A percentile compares a stretch with the other conserved stretches of the same genome.
Evolutionary conservation across 2,329 filamentous ascomycete genomes (phyloP).

Genomic region (Alternaria alternata): DNA sequence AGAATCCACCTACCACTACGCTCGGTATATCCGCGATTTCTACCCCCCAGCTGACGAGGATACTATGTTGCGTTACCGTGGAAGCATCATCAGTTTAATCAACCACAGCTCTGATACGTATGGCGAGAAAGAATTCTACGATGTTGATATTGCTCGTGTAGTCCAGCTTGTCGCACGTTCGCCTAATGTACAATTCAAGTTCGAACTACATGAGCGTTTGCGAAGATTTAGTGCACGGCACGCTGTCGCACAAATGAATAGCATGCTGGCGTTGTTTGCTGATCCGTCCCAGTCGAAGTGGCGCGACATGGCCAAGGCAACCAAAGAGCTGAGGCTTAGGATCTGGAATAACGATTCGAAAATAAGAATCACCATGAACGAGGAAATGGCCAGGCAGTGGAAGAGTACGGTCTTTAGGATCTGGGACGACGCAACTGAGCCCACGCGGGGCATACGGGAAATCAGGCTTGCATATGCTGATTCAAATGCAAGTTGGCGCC

Average conservation of each 20-base stretch:
- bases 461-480: neutral
- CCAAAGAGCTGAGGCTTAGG: neutral
- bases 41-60: neutral
- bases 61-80: neutral
- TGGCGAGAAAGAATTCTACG: neutral
- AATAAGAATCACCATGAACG: neutral
- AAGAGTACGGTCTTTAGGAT: neutral
- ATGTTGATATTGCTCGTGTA: neutral
- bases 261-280: neutral
- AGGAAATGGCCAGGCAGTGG: neutral
- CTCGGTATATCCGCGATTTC: neutral
- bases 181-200: neutral
- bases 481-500: neutral
- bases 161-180: constrained; percentile 1
- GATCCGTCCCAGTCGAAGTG: neutral
- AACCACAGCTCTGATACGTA: neutral
- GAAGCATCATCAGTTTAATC: neutral
- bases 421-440: neutral
- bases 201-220: neutral
- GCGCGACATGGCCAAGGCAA: neutral
- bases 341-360: neutral
- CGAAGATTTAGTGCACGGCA: neutral
- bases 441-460: neutral
- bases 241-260: neutral
- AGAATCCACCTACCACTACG: neutral